Evolutionary conservation across 2,329 filamentous ascomycete species (phyloP), one percentile per base, ranked within the genome.

Genomic region (Cladosporium phlei): DNA sequence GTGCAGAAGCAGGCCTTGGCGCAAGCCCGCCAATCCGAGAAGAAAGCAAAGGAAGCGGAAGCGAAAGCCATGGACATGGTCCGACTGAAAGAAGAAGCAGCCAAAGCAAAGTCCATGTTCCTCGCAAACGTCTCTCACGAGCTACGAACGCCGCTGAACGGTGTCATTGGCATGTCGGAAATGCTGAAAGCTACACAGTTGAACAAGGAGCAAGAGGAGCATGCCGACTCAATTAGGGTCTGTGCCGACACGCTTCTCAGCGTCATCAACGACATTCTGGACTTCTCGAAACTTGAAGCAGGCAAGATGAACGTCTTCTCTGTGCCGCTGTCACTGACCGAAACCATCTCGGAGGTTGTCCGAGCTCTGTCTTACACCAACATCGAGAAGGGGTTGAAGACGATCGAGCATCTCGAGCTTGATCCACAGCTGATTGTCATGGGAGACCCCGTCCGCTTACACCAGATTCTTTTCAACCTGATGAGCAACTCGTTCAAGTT

Each of bases 401-500:
- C 79, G 0, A 73, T 80, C 12, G 77, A 82, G 50, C 64, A 73
- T 37, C 61, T 75, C 1, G 65, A 82, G 17, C 68, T 82, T 4
- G 75, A 80, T 39, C 69, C 74, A 2, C 69, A 78, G 38, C 66
- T 80, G 47, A 65, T 73, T 5, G 72, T 76, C 8, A 68, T 75
- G 64, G 72, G 72, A 8, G 73, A 76, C 52, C 72, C 72, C 2
- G 70, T 75, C 2, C 65, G 72, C n/a, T 56, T 75, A 4, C 72
- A 75, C 52, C 72, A 75, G 49, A 72, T 75, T 28, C 55, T 75
- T 24, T 86, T 87, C 55, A 96, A 96, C 59, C 76, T 96, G 20
- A 85, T 96, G 33, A 86, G 86, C 52, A 96, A 96, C 70, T 91
- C 86, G 60, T 84, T 95, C 66, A 96, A 96, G 63, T 96, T 96